A percentile compares a stretch with the other conserved stretches of the same genome.
Conservation (phyloP, 78 protist species). For the Speleostelium caveatum region DNA sequence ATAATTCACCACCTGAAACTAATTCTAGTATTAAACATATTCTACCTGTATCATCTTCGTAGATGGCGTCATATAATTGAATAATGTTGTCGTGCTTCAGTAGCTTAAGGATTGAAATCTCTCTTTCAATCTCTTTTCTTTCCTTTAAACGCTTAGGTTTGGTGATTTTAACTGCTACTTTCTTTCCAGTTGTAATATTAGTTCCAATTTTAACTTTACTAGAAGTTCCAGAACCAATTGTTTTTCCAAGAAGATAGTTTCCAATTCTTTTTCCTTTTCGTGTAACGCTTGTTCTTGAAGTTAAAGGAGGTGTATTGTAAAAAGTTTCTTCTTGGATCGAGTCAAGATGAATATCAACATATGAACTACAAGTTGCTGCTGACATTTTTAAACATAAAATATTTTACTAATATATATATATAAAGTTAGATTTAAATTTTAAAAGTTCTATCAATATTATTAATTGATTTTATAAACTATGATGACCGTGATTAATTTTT, state of each 20-base stretch:
- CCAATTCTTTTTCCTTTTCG: constrained; percentile 70
- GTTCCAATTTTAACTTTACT: constrained; percentile 82
- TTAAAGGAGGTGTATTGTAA: background rate
- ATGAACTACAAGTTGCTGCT: constrained; percentile 3
- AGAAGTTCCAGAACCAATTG: constrained; percentile 75
- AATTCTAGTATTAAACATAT: constrained; percentile 64
- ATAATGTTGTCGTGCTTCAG: constrained; percentile 77
- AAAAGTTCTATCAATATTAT: background rate
- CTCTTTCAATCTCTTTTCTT: constrained; percentile 76
- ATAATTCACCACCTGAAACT: constrained; percentile 75
- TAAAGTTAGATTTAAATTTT: background rate
- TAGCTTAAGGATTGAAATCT: constrained; percentile 57
- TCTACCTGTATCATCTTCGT: constrained; percentile 52
- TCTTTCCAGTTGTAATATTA: constrained; percentile 47
- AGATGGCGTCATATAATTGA: constrained; percentile 77
- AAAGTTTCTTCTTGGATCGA: constrained; percentile 23
- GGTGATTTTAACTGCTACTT: constrained; percentile 58
- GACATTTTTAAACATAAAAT: constrained; percentile 15
- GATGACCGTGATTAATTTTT: background rate
- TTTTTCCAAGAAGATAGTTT: constrained; percentile 70
- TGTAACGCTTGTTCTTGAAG: background rate
- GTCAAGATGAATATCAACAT: constrained; percentile 41
- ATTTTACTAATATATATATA: background rate
- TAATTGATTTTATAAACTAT: background rate
- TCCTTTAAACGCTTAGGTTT: constrained; percentile 72